These are phyloP conservation scores for Epichloe festucae DNA, from an alignment of 2,329 filamentous ascomycete species.

Conservation along the genomic window DNA sequence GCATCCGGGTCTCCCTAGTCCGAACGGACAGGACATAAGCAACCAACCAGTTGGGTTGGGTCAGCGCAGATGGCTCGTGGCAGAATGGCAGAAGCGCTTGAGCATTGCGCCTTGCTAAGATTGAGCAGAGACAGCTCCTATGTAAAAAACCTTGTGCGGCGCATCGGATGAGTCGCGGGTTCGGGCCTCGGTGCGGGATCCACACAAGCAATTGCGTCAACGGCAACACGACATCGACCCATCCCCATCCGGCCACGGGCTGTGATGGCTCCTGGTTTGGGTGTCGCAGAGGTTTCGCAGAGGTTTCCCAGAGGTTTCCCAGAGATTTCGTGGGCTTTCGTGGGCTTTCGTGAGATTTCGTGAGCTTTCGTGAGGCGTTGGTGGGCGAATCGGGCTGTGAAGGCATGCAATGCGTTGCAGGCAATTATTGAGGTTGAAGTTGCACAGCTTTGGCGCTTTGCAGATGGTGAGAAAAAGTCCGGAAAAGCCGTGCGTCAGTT, in stretches of 20 bases:
- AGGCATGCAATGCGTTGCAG: not conserved
- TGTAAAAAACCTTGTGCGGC: not conserved
- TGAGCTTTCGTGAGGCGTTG: not conserved
- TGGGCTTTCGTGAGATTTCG: no score
- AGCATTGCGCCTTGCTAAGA: not conserved
- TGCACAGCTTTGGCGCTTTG: no score
- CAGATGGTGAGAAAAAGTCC: no score
- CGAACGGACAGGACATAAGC: not conserved
- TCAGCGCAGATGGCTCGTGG: not conserved
- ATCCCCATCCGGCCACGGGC: constrained; percentile 1
- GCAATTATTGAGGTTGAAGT: no score
- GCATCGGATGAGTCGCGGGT: not conserved
- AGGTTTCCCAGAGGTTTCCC: not conserved
- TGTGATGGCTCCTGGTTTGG: not conserved
- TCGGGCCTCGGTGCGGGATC: not conserved
- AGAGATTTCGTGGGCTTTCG: no score
- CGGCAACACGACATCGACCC: constrained; percentile 1
- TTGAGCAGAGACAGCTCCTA: not conserved
- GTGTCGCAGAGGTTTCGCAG: not conserved
- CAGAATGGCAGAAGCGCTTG: no score
- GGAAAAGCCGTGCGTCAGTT: no score
- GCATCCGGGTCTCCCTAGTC: not conserved
- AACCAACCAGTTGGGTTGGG: not conserved
- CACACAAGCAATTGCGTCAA: not conserved
- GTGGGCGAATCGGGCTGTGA: not conserved